phyloP scores from a whole-genome alignment of 1,284 basidiomycete genomes.

The Coniferiporia weirii region DNA sequence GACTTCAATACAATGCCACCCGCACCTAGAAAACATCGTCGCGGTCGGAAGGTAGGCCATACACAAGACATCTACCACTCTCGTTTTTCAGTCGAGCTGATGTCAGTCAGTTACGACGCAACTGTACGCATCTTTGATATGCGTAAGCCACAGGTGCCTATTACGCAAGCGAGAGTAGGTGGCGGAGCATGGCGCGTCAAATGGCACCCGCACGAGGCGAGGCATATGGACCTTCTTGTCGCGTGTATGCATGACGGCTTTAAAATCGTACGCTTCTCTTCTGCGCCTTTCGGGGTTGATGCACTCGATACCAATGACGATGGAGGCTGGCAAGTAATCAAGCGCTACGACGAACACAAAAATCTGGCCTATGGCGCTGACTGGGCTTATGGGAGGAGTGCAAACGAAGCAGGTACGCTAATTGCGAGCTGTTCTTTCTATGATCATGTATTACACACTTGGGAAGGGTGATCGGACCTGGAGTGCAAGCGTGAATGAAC shows the following conservation, averaged over 20 bases:
- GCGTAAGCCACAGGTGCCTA: slow-evolving; percentile 57
- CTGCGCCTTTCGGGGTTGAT: slow-evolving; percentile 15
- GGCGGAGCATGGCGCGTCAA: slow-evolving; percentile 96
- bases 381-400: slow-evolving; percentile 62
- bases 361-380: slow-evolving; percentile 94
- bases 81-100: neutral
- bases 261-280: slow-evolving; percentile 64
- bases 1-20: slow-evolving; percentile 86
- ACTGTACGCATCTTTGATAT: slow-evolving; percentile 81
- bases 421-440: slow-evolving; percentile 96
- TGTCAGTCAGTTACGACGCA: slow-evolving; percentile 73
- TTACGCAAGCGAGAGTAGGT: slow-evolving; percentile 66
- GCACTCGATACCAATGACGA: slow-evolving; percentile 19
- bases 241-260: slow-evolving; percentile 98
- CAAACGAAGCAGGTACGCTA: slow-evolving; percentile 37
- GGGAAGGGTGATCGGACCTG: slow-evolving; percentile 49
- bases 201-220: slow-evolving; percentile 76
- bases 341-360: slow-evolving; percentile 71
- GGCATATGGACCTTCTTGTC: slow-evolving; percentile 70
- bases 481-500: neutral
- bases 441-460: slow-evolving; percentile 81
- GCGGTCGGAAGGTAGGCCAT: slow-evolving; percentile 81
- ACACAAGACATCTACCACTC: neutral
- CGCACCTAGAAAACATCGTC: slow-evolving; percentile 72
- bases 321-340: slow-evolving; percentile 38